A percentile compares a stretch with the other conserved stretches of the same genome.
These are phyloP conservation scores for Colletotrichum neosansevieriae DNA, from an alignment of 2,329 filamentous ascomycete genomes.

Conservation along the genomic window DNA sequence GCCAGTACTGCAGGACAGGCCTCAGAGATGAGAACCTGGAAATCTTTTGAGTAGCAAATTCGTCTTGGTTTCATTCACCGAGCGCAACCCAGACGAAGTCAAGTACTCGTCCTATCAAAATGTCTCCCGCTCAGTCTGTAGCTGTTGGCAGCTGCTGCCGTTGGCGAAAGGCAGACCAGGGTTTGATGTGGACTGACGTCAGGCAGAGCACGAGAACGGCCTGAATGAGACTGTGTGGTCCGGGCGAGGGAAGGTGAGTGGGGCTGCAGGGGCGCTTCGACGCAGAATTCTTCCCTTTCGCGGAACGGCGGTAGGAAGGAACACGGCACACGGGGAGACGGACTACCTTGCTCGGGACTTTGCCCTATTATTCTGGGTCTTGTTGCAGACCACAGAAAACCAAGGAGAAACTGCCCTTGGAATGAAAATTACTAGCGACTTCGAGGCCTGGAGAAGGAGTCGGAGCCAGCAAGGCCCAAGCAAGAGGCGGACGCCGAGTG, in stretches of 20 bases:
- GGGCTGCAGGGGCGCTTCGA: conserved; percentile 9
- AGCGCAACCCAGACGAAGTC: background rate
- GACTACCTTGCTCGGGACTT: no score
- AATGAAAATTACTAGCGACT: no score
- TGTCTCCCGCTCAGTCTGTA: background rate
- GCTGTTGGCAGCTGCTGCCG: no score
- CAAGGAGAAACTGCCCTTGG: background rate
- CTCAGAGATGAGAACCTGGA: background rate
- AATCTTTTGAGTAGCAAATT: background rate
- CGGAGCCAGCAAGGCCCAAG: no score
- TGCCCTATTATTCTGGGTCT: no score
- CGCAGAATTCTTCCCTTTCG: background rate
- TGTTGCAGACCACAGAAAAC: background rate
- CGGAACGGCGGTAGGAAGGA: background rate
- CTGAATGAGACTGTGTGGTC: background rate
- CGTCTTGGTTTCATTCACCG: background rate
- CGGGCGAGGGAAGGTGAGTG: conserved; percentile 1
- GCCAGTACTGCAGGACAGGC: background rate
- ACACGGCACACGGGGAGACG: no score
- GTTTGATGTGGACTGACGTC: conserved; percentile 3
- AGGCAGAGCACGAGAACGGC: background rate
- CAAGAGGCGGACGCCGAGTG: no score
- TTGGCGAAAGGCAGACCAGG: no score
- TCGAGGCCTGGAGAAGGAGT: no score
- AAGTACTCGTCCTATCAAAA: conserved; percentile 3